phyloP scores from a whole-genome alignment of 2,329 filamentous ascomycete species.

The Beauveria sp. region DNA sequence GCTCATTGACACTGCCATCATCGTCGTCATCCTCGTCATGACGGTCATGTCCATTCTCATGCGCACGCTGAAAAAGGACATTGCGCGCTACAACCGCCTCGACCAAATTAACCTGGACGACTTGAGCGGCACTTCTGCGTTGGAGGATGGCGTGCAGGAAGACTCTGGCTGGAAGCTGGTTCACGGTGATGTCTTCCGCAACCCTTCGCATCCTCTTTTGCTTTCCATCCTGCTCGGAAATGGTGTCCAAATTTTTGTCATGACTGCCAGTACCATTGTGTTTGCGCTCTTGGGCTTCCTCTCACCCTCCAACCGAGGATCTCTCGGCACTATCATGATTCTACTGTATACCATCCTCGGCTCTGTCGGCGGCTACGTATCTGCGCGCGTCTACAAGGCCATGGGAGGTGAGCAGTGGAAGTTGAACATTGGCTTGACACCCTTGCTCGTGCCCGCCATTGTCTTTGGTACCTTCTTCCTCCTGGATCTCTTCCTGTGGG shows the following conservation, averaged over 20 bases:
- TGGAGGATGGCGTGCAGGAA: slow-evolving; percentile 91
- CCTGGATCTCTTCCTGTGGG: slow-evolving; percentile 93
- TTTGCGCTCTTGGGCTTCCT: slow-evolving; percentile 93
- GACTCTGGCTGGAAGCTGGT: slow-evolving; percentile 98
- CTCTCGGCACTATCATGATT: slow-evolving; percentile 86
- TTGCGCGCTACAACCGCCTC: slow-evolving; percentile 90
- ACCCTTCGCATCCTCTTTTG: slow-evolving; percentile 72
- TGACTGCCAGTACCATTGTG: slow-evolving; percentile 88
- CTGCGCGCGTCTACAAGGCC: slow-evolving; percentile 86
- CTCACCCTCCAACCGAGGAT: slow-evolving; percentile 90
- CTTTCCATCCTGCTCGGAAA: slow-evolving; percentile 86
- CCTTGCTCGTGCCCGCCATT: slow-evolving; percentile 73
- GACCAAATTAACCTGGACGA: slow-evolving; percentile 89
- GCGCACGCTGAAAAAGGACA: slow-evolving; percentile 85
- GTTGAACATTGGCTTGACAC: slow-evolving; percentile 82
- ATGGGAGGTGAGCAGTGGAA: slow-evolving; percentile 93
- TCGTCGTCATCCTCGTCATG: slow-evolving; percentile 83
- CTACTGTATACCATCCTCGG: slow-evolving; percentile 89
- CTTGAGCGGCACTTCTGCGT: slow-evolving; percentile 65
- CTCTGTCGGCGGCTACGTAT: slow-evolving; percentile 85
- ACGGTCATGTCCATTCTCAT: slow-evolving; percentile 91
- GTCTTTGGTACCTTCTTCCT: slow-evolving; percentile 89
- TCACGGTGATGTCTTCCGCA: slow-evolving; percentile 93
- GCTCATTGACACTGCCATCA: slow-evolving; percentile 89
- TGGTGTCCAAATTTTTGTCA: slow-evolving; percentile 92